Base-by-base conservation (phyloP, 129 eudicot genomes). In the Glebionis coronaria region DNA sequence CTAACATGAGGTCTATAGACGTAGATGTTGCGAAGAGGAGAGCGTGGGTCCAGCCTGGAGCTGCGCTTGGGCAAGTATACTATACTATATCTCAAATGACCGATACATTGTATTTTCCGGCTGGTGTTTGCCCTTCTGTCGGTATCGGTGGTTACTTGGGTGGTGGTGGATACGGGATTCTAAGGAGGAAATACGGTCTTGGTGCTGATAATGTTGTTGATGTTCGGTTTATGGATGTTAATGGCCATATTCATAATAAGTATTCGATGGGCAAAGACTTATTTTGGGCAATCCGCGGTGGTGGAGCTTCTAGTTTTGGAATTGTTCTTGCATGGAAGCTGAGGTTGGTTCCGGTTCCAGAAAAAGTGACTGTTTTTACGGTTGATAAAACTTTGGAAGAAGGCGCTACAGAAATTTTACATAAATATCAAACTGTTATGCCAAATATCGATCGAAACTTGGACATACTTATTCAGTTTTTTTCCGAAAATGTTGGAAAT, bases 251-350 rank as follows among this genome's bases (percentile, higher is more conserved):
- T 28, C 31, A 3, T 28, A 4, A 28, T 28, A 28, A 4, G 31
- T 23, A 46, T 50, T 53, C 70, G 7, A 76, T 76, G 80, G 80
- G 80, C 1, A 71, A 76, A 54, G 80, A 76, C 52, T 56, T 76
- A n/a, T n/a, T n/a, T n/a, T n/a, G n/a, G n/a, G n/a, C n/a, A n/a
- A n/a, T n/a, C n/a, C n/a, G n/a, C n/a, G n/a, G n/a, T n/a, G n/a
- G n/a, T n/a, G n/a, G n/a, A n/a, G n/a, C n/a, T n/a, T n/a, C n/a
- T n/a, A n/a, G n/a, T n/a, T n/a, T n/a, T n/a, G n/a, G n/a, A n/a
- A n/a, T n/a, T n/a, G n/a, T n/a, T n/a, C n/a, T n/a, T n/a, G n/a
- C n/a, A n/a, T n/a, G n/a, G n/a, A n/a, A n/a, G n/a, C n/a, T n/a
- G n/a, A n/a, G n/a, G n/a, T 12, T 76, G 49, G 80, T 76, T 42